Conservation (phyloP, 2,329 filamentous ascomycete genomes). For the Cyanodermella asteris region DNA sequence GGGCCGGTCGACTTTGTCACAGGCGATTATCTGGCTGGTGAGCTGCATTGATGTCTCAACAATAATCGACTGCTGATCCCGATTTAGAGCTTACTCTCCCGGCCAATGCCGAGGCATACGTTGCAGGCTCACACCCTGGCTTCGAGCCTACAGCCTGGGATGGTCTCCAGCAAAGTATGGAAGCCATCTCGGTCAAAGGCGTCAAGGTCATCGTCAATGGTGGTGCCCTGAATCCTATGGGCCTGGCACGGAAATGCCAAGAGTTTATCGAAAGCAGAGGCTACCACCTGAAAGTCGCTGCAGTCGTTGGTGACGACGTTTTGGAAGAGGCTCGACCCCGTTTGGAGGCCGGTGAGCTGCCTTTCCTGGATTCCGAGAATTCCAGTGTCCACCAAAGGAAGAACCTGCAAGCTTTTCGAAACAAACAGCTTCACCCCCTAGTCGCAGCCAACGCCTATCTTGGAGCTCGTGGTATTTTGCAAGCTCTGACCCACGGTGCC, state of each 20-base stretch:
- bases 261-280: constrained; percentile 10
- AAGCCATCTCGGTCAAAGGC: constrained; percentile 22
- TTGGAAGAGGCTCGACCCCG: constrained; percentile 13
- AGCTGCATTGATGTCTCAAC: constrained; percentile 9
- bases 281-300: constrained; percentile 21
- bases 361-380: constrained; percentile 19
- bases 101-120: constrained; percentile 21
- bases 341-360: constrained; percentile 13
- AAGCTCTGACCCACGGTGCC: constrained; percentile 18
- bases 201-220: constrained; percentile 37
- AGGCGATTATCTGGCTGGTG: constrained; percentile 29
- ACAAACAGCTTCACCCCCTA: constrained; percentile 16
- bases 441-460: constrained; percentile 26
- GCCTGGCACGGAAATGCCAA: constrained; percentile 20
- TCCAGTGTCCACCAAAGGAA: constrained; percentile 14
- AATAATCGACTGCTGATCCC: constrained; percentile 9
- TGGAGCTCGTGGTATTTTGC: constrained; percentile 18
- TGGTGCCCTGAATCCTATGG: constrained; percentile 32
- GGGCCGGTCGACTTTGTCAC: constrained; percentile 29
- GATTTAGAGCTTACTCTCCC: constrained; percentile 22
- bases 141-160: constrained; percentile 28
- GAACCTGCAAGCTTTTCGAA: constrained; percentile 17
- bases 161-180: constrained; percentile 23
- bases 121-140: constrained; percentile 19
- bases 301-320: constrained; percentile 25